Percentiles rank a stretch among this genome's conserved stretches.
These are phyloP conservation scores for Peronospora destructor DNA, from an alignment of 352 stramenopile species.

Conservation along the genomic window DNA sequence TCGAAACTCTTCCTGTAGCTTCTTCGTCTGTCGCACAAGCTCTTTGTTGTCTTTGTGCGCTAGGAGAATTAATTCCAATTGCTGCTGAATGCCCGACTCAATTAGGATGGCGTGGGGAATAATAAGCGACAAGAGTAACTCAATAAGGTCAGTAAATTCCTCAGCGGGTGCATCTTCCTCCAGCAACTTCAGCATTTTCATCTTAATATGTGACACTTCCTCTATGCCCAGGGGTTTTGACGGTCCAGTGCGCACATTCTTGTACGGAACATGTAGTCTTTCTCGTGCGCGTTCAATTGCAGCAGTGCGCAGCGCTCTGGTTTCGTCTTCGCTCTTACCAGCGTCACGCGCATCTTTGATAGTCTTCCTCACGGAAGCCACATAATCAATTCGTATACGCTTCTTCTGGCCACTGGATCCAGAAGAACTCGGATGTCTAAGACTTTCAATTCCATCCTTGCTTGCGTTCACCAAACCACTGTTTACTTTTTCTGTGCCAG, in stretches of 20 bases:
- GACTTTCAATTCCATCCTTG: conserved; percentile 25
- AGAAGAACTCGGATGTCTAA: conserved; percentile 4
- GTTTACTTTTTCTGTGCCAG: conserved; percentile 22
- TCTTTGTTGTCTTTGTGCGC: conserved; percentile 85
- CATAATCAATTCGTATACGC: conserved; percentile 80
- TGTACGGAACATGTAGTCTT: conserved; percentile 72
- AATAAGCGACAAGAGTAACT: conserved; percentile 71
- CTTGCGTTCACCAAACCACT: conserved; percentile 2
- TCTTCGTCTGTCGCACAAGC: conserved; percentile 73
- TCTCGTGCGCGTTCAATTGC: conserved; percentile 74
- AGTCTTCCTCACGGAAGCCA: conserved; percentile 75
- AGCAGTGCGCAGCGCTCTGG: conserved; percentile 53
- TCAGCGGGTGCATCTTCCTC: conserved; percentile 76
- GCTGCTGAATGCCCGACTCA: conserved; percentile 63
- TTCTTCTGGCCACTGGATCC: conserved; percentile 53
- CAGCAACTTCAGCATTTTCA: conserved; percentile 79
- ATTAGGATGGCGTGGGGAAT: conserved; percentile 69
- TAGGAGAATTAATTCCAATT: conserved; percentile 70
- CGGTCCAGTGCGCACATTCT: conserved; percentile 62
- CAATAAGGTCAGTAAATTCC: conserved; percentile 73
- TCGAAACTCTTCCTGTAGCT: conserved; percentile 73
- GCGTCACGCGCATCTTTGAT: conserved; percentile 71
- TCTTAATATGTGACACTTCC: conserved; percentile 76
- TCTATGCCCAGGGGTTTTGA: conserved; percentile 76
- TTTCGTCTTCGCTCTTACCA: conserved; percentile 72